phyloP scores from a whole-genome alignment of 2,329 filamentous ascomycete genomes.

The Neopestalotiopsis sp. region DNA sequence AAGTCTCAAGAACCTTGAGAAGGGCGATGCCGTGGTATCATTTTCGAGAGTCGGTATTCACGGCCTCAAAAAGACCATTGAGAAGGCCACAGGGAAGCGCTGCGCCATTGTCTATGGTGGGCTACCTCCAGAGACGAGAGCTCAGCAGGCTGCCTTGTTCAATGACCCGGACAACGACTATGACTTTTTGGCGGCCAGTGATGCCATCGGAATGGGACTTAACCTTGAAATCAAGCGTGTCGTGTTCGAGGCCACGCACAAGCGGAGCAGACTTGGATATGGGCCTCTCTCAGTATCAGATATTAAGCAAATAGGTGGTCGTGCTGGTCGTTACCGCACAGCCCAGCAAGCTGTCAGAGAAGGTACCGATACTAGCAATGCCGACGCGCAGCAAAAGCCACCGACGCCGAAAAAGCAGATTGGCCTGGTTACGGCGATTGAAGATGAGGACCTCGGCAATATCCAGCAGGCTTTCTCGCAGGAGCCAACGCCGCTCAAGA shows the following conservation, averaged over 20 bases:
- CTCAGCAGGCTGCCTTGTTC: conserved; percentile 89
- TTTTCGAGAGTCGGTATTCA: conserved; percentile 88
- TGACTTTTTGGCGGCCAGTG: conserved; percentile 90
- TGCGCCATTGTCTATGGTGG: conserved; percentile 94
- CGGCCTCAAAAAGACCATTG: conserved; percentile 77
- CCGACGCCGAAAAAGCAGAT: conserved; percentile 36
- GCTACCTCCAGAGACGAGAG: conserved; percentile 89
- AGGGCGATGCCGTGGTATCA: conserved; percentile 88
- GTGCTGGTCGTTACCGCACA: conserved; percentile 84
- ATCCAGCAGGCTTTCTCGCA: conserved; percentile 67
- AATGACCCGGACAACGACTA: conserved; percentile 97
- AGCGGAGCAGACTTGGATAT: conserved; percentile 67
- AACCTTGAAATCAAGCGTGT: conserved; percentile 92
- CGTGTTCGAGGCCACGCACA: conserved; percentile 80
- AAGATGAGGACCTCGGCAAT: conserved; percentile 67
- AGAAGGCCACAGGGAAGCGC: conserved; percentile 74
- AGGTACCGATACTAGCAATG: conserved; percentile 17
- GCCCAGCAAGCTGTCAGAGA: conserved; percentile 59
- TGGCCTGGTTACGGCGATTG: conserved; percentile 81
- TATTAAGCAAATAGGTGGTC: conserved; percentile 92
- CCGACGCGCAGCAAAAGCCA: conserved; percentile 19
- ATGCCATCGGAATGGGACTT: conserved; percentile 96
- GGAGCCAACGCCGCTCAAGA: conserved; percentile 68
- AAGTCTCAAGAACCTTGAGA: conserved; percentile 70
- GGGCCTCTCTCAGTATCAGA: conserved; percentile 72